phyloP scores from a whole-genome alignment of 176 grass and related monocot species.

The Eragrostis curvula region DNA sequence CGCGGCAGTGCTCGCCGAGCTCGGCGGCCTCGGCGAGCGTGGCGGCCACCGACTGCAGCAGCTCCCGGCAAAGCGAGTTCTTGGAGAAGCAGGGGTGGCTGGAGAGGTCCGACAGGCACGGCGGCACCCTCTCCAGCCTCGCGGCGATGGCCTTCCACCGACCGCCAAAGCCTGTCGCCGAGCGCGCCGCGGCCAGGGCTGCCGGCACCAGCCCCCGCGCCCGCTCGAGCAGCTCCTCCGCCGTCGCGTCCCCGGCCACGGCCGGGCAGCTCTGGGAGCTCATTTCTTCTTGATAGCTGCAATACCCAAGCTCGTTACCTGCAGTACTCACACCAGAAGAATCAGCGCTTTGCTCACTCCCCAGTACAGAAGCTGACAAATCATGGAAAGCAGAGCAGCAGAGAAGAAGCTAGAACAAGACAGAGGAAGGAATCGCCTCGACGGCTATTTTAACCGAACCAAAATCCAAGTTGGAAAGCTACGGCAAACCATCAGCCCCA shows the following conservation, averaged over 20 bases:
- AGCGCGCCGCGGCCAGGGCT: constrained; percentile 48
- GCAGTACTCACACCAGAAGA: constrained; percentile 26
- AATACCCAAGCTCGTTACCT: constrained; percentile 43
- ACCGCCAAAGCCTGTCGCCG: constrained; percentile 54
- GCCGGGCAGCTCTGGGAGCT: constrained; percentile 45
- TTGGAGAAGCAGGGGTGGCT: constrained; percentile 91
- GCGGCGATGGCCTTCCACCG: constrained; percentile 76
- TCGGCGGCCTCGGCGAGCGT: constrained; percentile 67
- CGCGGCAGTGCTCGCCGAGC: constrained; percentile 55
- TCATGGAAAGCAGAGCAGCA: neutral
- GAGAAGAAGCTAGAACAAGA: constrained; percentile 34
- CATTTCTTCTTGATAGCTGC: constrained; percentile 35
- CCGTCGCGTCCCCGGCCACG: constrained; percentile 40
- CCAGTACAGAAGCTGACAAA: constrained; percentile 24
- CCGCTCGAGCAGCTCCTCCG: constrained; percentile 56
- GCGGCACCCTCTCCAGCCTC: constrained; percentile 68
- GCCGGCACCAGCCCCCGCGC: constrained; percentile 56
- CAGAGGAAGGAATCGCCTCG: neutral
- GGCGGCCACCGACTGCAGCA: constrained; percentile 71
- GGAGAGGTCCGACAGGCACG: constrained; percentile 89
- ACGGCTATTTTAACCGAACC: constrained; percentile 26
- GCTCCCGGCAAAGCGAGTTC: constrained; percentile 81
- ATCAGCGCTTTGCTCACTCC: constrained; percentile 27
- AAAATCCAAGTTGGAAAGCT: constrained; percentile 45
- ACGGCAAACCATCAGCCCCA: constrained; percentile 34